Conservation (phyloP, 345 rosid genomes). For the Hirschfeldia incana region DNA sequence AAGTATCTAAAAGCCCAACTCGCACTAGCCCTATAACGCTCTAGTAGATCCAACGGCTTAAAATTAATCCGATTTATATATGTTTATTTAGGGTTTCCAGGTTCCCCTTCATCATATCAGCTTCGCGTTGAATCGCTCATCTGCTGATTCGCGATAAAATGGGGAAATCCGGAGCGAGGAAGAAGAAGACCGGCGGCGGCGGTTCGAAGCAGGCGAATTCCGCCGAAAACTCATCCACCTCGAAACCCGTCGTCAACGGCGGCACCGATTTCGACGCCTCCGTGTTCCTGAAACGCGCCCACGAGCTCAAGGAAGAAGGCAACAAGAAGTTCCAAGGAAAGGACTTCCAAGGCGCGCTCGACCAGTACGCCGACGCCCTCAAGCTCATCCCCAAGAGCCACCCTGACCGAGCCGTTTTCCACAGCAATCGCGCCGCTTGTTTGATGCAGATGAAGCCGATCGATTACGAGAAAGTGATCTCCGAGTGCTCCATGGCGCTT, state of each 20-base stretch:
- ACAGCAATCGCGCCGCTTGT: constrained; percentile 70
- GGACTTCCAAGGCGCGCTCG: constrained; percentile 85
- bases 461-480: constrained; percentile 75
- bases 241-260: constrained; percentile 53
- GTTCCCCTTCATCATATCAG: not conserved
- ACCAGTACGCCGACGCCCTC: constrained; percentile 73
- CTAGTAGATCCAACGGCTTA: too few relatives aligned
- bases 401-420: constrained; percentile 87
- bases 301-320: constrained; percentile 97
- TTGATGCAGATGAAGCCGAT: constrained; percentile 88
- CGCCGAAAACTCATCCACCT: constrained; percentile 35
- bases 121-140: not conserved
- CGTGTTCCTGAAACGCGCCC: constrained; percentile 71
- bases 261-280: constrained; percentile 68
- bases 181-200: constrained; percentile 49
- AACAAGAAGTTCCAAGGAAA: constrained; percentile 75
- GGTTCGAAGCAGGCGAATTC: constrained; percentile 55
- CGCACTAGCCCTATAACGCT: too few relatives aligned
- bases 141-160: constrained; percentile 26
- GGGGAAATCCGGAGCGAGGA: constrained; percentile 92
- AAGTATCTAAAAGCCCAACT: too few relatives aligned
- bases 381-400: constrained; percentile 71
- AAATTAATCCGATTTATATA: too few relatives aligned
- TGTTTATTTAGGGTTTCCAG: not conserved
- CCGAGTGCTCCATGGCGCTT: constrained; percentile 84